Evolutionary conservation across 2,329 filamentous ascomycete species (phyloP), one percentile per base, ranked within the genome.

Genomic region (Beauveria pseudobassiana): DNA sequence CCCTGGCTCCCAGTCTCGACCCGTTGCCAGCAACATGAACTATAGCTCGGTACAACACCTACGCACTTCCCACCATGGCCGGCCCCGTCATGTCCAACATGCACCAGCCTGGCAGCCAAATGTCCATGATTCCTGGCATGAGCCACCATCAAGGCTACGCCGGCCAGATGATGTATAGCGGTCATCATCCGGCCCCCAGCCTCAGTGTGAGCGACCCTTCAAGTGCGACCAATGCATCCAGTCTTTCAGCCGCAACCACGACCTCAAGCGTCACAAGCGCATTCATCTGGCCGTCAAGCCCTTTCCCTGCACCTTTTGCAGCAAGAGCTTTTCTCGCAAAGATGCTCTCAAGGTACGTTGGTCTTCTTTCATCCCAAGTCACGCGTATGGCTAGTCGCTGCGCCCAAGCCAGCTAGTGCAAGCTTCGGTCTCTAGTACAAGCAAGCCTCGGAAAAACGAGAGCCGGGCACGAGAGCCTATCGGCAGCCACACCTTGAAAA

Each of bases 271-370:
- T 57, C 95, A 99, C 74, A 96, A 96, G 80, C 81, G 92, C 55
- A 98, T 98, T 63, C 95, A 99, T 74, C 76, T 98, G 62, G 90
- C 92, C 0, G 91, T 98, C 46, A 99, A 99, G 80, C 95, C 95
- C 0, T 98, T 93, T 73, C 93, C 93, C 0, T 99, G 95, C 73
- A 85, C 80, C 7, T 88, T 89, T 70, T 99, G 95, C 72, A 92
- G 96, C 64, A 98, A 98, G 83, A 95, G 90, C 72, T 99, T 99
- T 71, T 97, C 93, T 3, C 83, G 95, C 63, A 98, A 98, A 73
- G 95, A 98, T 75, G 95, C 95, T 10, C 79, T 99, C 34, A 98
- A 98, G 90, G 95, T 98, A 78, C 69, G 85, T 65, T 57, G 28
- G 43, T 22, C 16, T 14, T 52, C n/a, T 14, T 24, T 16, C 10